Evolutionary conservation across 1,284 basidiomycete genomes (phyloP), one percentile per base, ranked within the genome.

Genomic region (Phellopilus nigrolimitatus): DNA sequence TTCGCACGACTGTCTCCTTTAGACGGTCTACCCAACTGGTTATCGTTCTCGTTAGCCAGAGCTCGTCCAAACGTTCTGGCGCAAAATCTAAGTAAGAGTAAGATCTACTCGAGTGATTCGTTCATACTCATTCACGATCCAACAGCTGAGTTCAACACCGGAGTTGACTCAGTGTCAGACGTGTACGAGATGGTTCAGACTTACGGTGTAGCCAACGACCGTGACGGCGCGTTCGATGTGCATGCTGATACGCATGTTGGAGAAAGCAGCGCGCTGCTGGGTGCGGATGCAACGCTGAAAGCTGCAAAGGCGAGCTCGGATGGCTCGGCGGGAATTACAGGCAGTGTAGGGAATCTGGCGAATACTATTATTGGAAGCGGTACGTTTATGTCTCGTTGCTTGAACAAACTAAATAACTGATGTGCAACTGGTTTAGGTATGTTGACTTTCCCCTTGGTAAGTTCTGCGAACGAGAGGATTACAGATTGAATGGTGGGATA

Each of bases 351-450:
- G 57, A 94, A 94, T 62, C 70, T 93, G 48, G 73, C 82, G 40
- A 91, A 95, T 62, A 95, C 91, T 0, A 91, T 93, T 60, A 87
- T 94, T 61, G 91, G 91, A 12, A 91, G 88, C 53, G 91, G 91
- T 80, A 68, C 64, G 76, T 79, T 7, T 38, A 28, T 15, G 12
- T n/a, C 39, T 27, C 44, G 22, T 5, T 45, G 3, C 22, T 51
- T 30, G n/a, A 52, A 25, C 36, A 47, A 21, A 21, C 55, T 12
- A 58, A 36, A 56, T 24, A 47, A 34, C 57, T 15, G 24, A 49
- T 6, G 17, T 53, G 40, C 45, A 9, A n/a, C 27, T 12, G 34
- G 28, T 37, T 9, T 42, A 89, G 87, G 88, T 30, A 91, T 90
- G 87, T 74, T 91, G 17, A 88, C 88, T 4, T 90, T 90, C 61